A percentile compares a stretch with the other conserved stretches of the same genome.
phyloP scores from a whole-genome alignment of 179 eudicot genomes.

The Beta lomatogona region DNA sequence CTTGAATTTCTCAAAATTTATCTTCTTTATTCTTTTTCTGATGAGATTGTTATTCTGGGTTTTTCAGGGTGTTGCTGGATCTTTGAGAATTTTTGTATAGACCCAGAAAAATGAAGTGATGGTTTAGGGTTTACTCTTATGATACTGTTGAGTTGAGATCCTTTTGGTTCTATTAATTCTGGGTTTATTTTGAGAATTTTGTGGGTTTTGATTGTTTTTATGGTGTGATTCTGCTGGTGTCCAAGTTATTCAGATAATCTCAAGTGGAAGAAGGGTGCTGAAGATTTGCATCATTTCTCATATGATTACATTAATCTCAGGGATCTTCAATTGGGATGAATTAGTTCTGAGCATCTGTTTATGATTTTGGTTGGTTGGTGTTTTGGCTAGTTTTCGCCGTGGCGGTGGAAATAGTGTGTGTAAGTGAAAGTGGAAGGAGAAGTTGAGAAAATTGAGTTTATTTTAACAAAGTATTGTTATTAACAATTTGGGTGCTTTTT shows the following conservation, averaged over 20 bases:
- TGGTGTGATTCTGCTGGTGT: constrained; percentile 17
- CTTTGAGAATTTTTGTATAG: constrained; percentile 13
- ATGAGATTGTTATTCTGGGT: constrained; percentile 24
- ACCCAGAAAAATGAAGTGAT: constrained; percentile 14
- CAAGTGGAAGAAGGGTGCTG: constrained; percentile 15
- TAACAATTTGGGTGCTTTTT: background rate
- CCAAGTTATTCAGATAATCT: constrained; percentile 10
- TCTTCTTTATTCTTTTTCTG: constrained; percentile 8
- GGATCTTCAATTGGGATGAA: constrained; percentile 12
- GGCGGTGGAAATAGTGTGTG: constrained; percentile 3
- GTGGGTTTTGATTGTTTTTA: constrained; percentile 19
- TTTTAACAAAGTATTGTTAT: constrained; percentile 7
- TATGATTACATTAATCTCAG: background rate
- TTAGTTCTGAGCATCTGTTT: constrained; percentile 4
- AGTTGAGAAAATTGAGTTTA: background rate
- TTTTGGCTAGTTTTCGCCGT: background rate
- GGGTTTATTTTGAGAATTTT: constrained; percentile 8
- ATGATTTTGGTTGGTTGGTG: constrained; percentile 14
- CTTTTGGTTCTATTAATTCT: constrained; percentile 2
- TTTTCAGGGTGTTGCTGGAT: constrained; percentile 28
- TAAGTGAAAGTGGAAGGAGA: constrained; percentile 12
- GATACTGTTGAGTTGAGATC: constrained; percentile 30
- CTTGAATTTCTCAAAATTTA: background rate
- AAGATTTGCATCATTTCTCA: constrained; percentile 2
- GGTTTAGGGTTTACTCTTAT: constrained; percentile 29